A percentile compares a stretch with the other conserved stretches of the same genome.
These are phyloP conservation scores for Spirogloea muscicola DNA, from an alignment of 139 green algal species.

Conservation along the genomic window DNA sequence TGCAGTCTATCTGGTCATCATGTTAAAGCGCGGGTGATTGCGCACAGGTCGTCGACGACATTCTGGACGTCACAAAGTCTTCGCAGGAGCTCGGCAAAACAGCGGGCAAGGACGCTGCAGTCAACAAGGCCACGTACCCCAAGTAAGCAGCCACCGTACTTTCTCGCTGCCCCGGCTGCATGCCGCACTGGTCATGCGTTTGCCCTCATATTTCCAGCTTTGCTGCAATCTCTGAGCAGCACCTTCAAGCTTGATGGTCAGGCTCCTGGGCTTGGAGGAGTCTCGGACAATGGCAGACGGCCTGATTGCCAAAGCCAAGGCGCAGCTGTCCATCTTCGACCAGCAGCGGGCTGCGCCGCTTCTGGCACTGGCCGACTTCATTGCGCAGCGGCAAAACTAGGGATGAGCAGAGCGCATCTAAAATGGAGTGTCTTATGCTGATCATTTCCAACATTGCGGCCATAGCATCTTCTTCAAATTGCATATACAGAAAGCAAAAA, in stretches of 20 bases:
- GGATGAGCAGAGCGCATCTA: too few relatives aligned
- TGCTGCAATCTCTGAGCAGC: too few relatives aligned
- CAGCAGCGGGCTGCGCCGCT: constrained; percentile 72
- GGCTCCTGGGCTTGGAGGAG: constrained; percentile 49
- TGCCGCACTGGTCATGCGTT: too few relatives aligned
- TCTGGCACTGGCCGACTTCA: constrained; percentile 91
- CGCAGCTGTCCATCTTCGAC: constrained; percentile 77
- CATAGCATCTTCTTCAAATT: too few relatives aligned
- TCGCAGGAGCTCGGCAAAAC: constrained; percentile 95
- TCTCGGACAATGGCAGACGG: constrained; percentile 72
- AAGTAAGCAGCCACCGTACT: too few relatives aligned
- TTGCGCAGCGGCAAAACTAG: constrained; percentile 90
- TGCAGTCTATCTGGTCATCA: too few relatives aligned
- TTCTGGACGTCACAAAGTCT: constrained; percentile 87
- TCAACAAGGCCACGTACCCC: constrained; percentile 97
- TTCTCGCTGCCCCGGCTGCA: too few relatives aligned
- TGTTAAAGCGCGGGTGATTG: background rate
- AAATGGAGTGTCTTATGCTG: too few relatives aligned
- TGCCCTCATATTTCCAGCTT: too few relatives aligned
- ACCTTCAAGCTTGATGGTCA: too few relatives aligned
- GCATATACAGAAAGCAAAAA: too few relatives aligned
- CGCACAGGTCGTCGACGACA: constrained; percentile 92
- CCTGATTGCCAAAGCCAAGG: constrained; percentile 88
- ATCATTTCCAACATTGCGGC: too few relatives aligned
- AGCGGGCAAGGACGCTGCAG: constrained; percentile 90